These are phyloP conservation scores for Plasmodium fragile DNA, from an alignment of 169 alveolate genomes.

Conservation along the genomic window DNA sequence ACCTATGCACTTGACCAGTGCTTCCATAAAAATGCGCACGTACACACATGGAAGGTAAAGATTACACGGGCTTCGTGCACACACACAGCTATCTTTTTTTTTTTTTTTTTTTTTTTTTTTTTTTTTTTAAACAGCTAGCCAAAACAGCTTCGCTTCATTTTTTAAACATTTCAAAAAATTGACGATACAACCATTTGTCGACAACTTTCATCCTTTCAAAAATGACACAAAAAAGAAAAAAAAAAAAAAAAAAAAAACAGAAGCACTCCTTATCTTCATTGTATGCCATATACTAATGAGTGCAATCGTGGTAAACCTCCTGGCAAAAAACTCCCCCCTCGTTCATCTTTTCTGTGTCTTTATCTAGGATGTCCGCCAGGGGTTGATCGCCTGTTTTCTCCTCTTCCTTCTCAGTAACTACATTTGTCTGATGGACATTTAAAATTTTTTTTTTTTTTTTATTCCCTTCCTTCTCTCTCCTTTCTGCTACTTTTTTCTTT, in stretches of 20 bases:
- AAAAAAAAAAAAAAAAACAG: not conserved
- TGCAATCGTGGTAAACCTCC: not conserved
- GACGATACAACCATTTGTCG: not conserved
- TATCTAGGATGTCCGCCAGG: not conserved
- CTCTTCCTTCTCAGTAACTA: not conserved
- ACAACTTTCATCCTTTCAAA: not conserved
- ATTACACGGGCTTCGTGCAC: not conserved
- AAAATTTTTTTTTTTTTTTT: no score
- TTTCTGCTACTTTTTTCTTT: not conserved
- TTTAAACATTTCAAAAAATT: not conserved
- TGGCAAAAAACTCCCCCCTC: not conserved
- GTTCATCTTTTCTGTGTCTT: not conserved
- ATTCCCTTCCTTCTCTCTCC: not conserved
- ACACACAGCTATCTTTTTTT: not conserved
- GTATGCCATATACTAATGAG: not conserved
- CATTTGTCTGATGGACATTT: not conserved
- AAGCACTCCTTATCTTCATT: not conserved
- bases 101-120: not conserved
- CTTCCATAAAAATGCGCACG: not conserved
- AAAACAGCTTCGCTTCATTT: not conserved
- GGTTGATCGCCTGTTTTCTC: not conserved
- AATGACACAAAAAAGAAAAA: not conserved
- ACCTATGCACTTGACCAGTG: not conserved
- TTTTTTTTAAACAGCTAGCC: conserved; percentile 7
- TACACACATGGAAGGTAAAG: not conserved